Base-by-base conservation (phyloP, 768 basidiomycete species). In the Amanita pseudoporphyria region DNA sequence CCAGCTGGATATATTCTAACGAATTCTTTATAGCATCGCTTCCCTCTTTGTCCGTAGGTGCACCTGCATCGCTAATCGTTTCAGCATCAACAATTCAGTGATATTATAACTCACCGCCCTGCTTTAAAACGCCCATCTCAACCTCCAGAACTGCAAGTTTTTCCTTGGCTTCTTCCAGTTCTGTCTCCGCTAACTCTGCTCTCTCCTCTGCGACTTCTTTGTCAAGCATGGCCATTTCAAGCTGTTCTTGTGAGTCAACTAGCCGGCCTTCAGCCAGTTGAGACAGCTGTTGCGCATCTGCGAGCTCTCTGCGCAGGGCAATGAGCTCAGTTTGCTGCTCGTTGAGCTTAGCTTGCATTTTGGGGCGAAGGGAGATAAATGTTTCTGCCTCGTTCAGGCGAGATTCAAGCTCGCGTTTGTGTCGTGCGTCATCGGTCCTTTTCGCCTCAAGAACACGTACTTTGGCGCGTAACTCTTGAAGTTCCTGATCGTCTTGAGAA, bases 151-250 rank as follows among this genome's bases (percentile, higher is more conserved):
- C 77, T 5, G 86, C 88, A 42, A 90, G 54, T 56, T 73, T 78
- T 65, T 97, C 95, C 57, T 75, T 85, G 52, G 84, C 60, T 47
- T 83, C 85, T 56, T 87, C 89, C 44, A 93, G 59, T 60, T 93
- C 91, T 0, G 72, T 64, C 61, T 91, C 84, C 0, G 83, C 83
- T 2, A 79, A 61, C 64, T 97, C 95, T 0, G 87, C 84, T 52
- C 81, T 80, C 64, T 97, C 95, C 61, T 98, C 96, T 0, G 95
- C 94, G 33, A 98, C 82, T 63, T 99, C 96, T 67, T 91, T 92
- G 62, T 99, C 96, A 57, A 99, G 67, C 76, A 88, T 88, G 2
- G 82, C 75, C 85, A 97, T 92, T 68, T 99, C 96, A 33, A 98
- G 67, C 60, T 94, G 89, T 51, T 97, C 95, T 46, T 87, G 80